Evolutionary conservation across 495 filamentous ascomycete genomes (phyloP), one percentile per base, ranked within the genome.

Genomic region (Annulohypoxylon maeteangense): DNA sequence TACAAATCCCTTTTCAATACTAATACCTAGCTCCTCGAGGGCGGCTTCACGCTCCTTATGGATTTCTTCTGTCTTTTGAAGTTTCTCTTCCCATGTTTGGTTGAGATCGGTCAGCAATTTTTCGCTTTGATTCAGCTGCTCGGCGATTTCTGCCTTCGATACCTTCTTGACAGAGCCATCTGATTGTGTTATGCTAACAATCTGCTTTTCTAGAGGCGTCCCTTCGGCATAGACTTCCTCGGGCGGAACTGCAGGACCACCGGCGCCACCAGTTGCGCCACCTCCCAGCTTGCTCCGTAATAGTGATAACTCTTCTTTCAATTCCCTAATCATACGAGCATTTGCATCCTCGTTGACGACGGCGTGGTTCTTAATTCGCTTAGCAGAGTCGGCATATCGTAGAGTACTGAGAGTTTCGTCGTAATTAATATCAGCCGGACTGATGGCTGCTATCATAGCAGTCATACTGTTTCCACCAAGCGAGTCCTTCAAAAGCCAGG

Each of bases 331-430:
- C 95, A 99, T 99, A 63, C 95, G 90, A 67, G 95, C 95, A 77
- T 99, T 99, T 44, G 95, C 93, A 82, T 98, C 95, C 77, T 99
- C 95, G 83, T 99, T 99, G 78, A 99, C 92, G 27, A 99, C 96
- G 38, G 95, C 95, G 78, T 99, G 96, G 81, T 99, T 98, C 92
- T 98, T 98, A 85, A 99, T 99, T 71, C 95, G 88, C 81, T 99
- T 99, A 22, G 95, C 95, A 6, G 93, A 97, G 78, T 99, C 95
- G 48, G 95, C 95, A 81, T 99, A 99, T 64, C 95, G 89, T 10
- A 99, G 84, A 10, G 95, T 99, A 78, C 94, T 93, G 6, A 99
- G 84, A 11, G 95, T 98, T 78, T 99, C 95, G 72, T 99, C 95
- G 75, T 95, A 99, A 80, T 99, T 99, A 84, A 99, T 98, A 81